These are phyloP conservation scores for Nakazawaea ishiwadae DNA, from an alignment of 805 yeast species.

Conservation along the genomic window DNA sequence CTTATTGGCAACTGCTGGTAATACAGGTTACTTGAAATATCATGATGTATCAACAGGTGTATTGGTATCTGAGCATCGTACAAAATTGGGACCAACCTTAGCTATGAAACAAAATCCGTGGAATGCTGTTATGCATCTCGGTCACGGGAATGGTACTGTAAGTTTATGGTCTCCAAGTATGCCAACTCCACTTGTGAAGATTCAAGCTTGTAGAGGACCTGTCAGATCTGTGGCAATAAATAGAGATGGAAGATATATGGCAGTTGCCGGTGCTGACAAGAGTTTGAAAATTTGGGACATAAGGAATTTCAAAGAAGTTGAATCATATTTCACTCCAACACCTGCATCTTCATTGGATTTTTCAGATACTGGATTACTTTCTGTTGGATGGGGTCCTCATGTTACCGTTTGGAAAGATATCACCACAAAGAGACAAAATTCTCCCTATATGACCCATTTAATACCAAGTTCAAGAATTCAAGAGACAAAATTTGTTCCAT, in stretches of 20 bases:
- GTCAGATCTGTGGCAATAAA: conserved; percentile 81
- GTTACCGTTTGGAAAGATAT: conserved; percentile 92
- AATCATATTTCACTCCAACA: conserved; percentile 69
- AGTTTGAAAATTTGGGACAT: conserved; percentile 90
- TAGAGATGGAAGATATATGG: conserved; percentile 93
- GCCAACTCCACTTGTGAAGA: conserved; percentile 78
- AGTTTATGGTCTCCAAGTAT: conserved; percentile 91
- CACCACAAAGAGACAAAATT: conserved; percentile 59
- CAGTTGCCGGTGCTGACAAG: conserved; percentile 83
- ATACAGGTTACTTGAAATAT: conserved; percentile 82
- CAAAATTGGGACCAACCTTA: conserved; percentile 87
- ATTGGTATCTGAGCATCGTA: conserved; percentile 75
- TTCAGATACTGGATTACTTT: conserved; percentile 81
- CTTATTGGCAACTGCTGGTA: conserved; percentile 81
- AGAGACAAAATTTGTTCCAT: conserved; percentile 76
- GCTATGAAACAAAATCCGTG: conserved; percentile 89
- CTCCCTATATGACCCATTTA: conserved; percentile 91
- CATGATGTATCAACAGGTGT: conserved; percentile 95
- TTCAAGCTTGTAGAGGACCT: conserved; percentile 82
- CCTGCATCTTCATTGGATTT: conserved; percentile 78
- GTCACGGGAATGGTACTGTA: conserved; percentile 90
- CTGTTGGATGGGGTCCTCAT: conserved; percentile 96
- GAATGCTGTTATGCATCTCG: conserved; percentile 92
- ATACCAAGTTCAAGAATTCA: conserved; percentile 73
- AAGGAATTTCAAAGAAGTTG: conserved; percentile 73